Evolutionary conservation across 1,284 basidiomycete species (phyloP), one percentile per base, ranked within the genome.

Genomic region (Schizophyllum amplum): DNA sequence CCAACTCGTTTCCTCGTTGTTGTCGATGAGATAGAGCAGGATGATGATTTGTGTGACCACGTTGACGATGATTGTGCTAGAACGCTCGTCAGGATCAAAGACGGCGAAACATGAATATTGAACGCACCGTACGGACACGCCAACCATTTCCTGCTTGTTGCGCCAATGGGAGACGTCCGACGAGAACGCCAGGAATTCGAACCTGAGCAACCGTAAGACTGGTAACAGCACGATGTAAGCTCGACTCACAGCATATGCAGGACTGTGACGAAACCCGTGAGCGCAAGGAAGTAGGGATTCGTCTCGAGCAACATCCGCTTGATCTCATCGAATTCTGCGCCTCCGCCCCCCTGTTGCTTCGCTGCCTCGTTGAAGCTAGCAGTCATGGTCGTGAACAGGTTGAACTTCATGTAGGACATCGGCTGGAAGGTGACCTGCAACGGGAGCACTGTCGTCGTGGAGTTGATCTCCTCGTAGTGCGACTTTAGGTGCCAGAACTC

Each of bases 251-350:
- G 69, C 61, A 86, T 83, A 73, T 99, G 96, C 61, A 98, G 70
- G 23, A 97, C 63, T 63, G 90, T 90, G 64, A 98, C 95, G 25
- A 91, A 57, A 6, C 73, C 90, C 1, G 92, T 94, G 58, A 93
- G 73, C 23, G 77, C 87, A 52, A 98, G 77, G 73, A 97, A 87
- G 78, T 87, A 94, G 13, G 94, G 91, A 68, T 92, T 95, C 1
- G 95, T 98, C 75, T 98, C 93, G n/a, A 86, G 76, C 52, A 97
- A 74, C 87, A 96, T 94, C 61, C 94, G 78, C 75, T 97, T 97
- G 65, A 98, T 73, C 74, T 96, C 94, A 69, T 98, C 95, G 51
- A 97, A 69, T 70, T 98, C 94, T 13, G 83, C 83, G 4, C 80
- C 72, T 21, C 77, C 75, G 15, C 77, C 74, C 22, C 87, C 84